Evolutionary conservation across 768 basidiomycete genomes (phyloP).

Genomic region (Russula emetica): DNA sequence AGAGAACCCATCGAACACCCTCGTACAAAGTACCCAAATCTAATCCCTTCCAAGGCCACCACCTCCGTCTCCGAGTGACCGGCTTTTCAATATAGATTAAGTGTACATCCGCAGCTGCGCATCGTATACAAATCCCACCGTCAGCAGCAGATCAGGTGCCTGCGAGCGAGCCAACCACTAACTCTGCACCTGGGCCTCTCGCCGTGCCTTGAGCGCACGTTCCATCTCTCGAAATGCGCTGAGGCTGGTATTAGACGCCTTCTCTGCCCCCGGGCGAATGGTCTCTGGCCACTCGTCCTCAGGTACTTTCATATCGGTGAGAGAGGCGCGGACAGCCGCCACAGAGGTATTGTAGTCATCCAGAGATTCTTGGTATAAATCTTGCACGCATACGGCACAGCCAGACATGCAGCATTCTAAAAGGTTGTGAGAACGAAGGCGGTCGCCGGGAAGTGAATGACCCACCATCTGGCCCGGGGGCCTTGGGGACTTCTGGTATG

Average conservation of each 20-base stretch:
- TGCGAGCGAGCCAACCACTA: constrained; percentile 12
- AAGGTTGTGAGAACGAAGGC: neutral
- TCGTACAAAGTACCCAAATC: constrained; percentile 37
- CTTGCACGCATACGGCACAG: constrained; percentile 89
- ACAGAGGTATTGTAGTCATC: constrained; percentile 57
- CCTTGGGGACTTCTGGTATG: constrained; percentile 57
- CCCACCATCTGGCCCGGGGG: constrained; percentile 66
- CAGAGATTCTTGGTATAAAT: constrained; percentile 74
- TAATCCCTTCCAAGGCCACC: constrained; percentile 8
- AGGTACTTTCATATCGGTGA: constrained; percentile 48
- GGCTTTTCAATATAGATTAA: neutral
- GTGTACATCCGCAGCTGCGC: constrained; percentile 1
- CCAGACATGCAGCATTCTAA: constrained; percentile 94
- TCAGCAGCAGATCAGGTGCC: constrained; percentile 22
- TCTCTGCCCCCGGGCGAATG: constrained; percentile 36
- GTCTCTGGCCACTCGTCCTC: constrained; percentile 60
- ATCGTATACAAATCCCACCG: neutral
- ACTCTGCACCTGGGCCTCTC: constrained; percentile 27
- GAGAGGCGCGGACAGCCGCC: constrained; percentile 44
- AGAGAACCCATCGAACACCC: constrained; percentile 48
- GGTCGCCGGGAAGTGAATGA: constrained; percentile 10
- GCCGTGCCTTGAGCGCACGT: constrained; percentile 48
- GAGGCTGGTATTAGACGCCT: constrained; percentile 36
- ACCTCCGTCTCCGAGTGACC: neutral
- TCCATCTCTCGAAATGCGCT: constrained; percentile 75